Conservation (phyloP, 2,329 filamentous ascomycete species). For the Periconia sp. region DNA sequence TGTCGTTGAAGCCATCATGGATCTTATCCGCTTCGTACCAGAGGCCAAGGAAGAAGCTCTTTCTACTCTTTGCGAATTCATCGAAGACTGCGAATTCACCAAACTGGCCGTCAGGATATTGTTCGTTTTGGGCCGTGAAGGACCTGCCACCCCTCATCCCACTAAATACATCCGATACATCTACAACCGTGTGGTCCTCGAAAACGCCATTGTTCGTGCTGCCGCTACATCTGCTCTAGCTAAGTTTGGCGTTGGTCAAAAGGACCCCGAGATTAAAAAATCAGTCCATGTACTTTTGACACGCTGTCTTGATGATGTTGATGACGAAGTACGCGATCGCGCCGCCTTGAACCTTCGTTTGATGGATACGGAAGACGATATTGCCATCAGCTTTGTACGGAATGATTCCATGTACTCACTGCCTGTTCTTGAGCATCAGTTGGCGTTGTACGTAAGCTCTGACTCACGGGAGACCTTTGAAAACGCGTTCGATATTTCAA, state of each 20-base stretch:
- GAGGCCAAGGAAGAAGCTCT: conserved; percentile 81
- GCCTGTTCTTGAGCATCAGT: conserved; percentile 92
- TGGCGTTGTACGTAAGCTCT: conserved; percentile 96
- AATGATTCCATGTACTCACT: conserved; percentile 97
- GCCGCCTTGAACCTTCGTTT: conserved; percentile 89
- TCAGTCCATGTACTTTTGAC: conserved; percentile 92
- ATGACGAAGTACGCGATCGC: conserved; percentile 96
- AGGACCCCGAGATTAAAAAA: conserved; percentile 94
- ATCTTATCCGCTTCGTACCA: conserved; percentile 97
- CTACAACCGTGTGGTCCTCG: conserved; percentile 95
- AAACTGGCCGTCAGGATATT: conserved; percentile 95
- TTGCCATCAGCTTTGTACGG: conserved; percentile 86
- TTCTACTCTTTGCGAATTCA: conserved; percentile 96
- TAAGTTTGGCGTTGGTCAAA: conserved; percentile 94
- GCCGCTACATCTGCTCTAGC: conserved; percentile 93
- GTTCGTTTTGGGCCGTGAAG: conserved; percentile 90
- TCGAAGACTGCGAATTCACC: conserved; percentile 98
- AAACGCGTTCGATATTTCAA: conserved; percentile 83
- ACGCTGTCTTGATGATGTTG: conserved; percentile 91
- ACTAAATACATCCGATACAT: conserved; percentile 99
- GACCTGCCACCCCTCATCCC: conserved; percentile 90
- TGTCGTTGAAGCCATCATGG: conserved; percentile 98
- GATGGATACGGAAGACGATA: conserved; percentile 88
- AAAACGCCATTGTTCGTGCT: conserved; percentile 93
- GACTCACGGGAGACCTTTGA: conserved; percentile 85